Evolutionary conservation across 148 eudicot species (phyloP), one percentile per base, ranked within the genome.

Genomic region (Gaultheria prostrata): DNA sequence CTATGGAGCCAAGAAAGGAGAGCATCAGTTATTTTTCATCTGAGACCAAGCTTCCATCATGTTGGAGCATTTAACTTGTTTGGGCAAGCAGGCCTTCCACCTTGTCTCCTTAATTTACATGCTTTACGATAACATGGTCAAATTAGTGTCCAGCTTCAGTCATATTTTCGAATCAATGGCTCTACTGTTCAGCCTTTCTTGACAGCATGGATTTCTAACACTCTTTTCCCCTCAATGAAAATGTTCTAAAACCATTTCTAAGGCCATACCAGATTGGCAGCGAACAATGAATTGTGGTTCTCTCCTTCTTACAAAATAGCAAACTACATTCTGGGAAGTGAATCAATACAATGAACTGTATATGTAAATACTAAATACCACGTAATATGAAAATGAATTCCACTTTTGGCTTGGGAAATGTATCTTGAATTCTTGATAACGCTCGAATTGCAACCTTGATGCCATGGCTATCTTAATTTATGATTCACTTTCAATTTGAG

Each of bases 11-110:
- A 12, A 71, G 13, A 71, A 71, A 71, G 33, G 7, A 33, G 76
- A 71, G 45, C 76, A 5, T 33, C 35, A 33, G 45, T 39, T 72
- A 18, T 39, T 39, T 8, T 39, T 72, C 76, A 33, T 72, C 24
- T 18, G 49, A 71, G 48, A 18, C 76, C n/a, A 72, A 72, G 76
- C 76, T 72, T 72, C 75, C 76, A 72, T 72, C 49, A 39, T 72
- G 46, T 72, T 72, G 75, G 76, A 33, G 46, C 76, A 33, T 33
- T 18, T 32, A 6, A 15, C 18, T 15, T 13, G n/a, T 35, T 18
- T 72, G 6, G 48, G 46, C 48, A 72, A 70, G 6, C 74, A 70
- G 17, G 32, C 74, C 74, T 28, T 30, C 39, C 43, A 70, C 45
- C 74, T 73, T 35, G 20, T 35, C 48, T 73, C 77, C 75, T 71